These are phyloP conservation scores for Spathaspora hagerdaliae DNA, from an alignment of 805 yeast genomes.

Conservation along the genomic window DNA sequence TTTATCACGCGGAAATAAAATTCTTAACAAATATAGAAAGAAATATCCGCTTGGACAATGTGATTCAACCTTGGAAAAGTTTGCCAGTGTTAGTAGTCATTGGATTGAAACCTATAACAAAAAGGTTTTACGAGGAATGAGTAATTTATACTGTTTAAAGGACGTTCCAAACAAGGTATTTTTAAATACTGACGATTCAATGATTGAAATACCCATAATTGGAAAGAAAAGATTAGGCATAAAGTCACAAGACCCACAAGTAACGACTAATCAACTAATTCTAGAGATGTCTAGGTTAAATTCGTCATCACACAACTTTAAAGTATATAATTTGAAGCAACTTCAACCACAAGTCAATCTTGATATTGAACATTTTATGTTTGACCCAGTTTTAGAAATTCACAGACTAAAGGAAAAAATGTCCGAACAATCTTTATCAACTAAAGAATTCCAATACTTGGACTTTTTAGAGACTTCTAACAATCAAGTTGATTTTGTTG, in stretches of 20 bases:
- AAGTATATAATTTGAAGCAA: slow-evolving; percentile 1
- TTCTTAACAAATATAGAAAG: slow-evolving; percentile 15
- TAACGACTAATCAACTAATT: slow-evolving; percentile 3
- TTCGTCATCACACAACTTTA: slow-evolving; percentile 3
- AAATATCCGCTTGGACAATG: slow-evolving; percentile 19
- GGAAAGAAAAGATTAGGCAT: slow-evolving; percentile 20
- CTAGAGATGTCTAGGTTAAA: slow-evolving; percentile 4
- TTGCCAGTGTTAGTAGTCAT: slow-evolving; percentile 28
- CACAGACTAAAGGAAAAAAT: slow-evolving; percentile 17
- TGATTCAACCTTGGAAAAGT: slow-evolving; percentile 14
- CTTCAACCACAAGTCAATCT: slow-evolving; percentile 11
- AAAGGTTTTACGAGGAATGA: slow-evolving; percentile 31
- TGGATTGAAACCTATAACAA: slow-evolving; percentile 29
- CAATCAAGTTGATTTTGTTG: slow-evolving; percentile 18
- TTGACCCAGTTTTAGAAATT: slow-evolving; percentile 26
- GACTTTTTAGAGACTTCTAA: slow-evolving; percentile 26
- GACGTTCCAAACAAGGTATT: slow-evolving; percentile 24
- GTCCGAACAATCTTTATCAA: slow-evolving; percentile 9
- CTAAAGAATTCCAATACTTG: slow-evolving; percentile 20
- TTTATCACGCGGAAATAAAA: slow-evolving; percentile 17
- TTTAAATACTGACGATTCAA: slow-evolving; percentile 20
- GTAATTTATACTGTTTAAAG: slow-evolving; percentile 27
- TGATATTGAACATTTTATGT: slow-evolving; percentile 23
- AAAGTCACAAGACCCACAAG: not conserved
- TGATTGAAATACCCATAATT: slow-evolving; percentile 25